Evolutionary conservation across 768 basidiomycete genomes (phyloP).

Genomic region (Russula earlei): DNA sequence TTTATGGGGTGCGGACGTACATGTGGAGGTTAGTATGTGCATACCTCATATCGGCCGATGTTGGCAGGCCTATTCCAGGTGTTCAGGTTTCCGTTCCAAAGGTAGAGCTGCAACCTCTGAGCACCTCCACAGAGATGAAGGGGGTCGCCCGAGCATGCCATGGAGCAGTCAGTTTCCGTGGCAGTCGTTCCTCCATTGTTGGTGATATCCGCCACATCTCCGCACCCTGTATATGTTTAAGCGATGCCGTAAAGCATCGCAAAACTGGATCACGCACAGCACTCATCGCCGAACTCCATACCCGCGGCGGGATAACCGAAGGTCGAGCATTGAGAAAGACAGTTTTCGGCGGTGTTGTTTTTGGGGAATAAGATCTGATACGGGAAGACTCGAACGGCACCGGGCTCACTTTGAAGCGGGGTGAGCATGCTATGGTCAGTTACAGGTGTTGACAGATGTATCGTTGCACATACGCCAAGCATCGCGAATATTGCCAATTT

Average conservation of each 20-base stretch:
- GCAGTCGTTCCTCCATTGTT: conserved; percentile 26
- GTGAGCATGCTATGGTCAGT: background rate
- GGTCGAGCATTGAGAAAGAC: conserved; percentile 56
- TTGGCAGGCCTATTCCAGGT: conserved; percentile 57
- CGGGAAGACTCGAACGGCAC: conserved; percentile 42
- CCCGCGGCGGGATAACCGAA: conserved; percentile 69
- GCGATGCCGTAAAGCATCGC: background rate
- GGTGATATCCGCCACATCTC: conserved; percentile 49
- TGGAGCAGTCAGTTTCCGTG: conserved; percentile 32
- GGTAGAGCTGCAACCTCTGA: conserved; percentile 34
- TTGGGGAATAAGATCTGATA: conserved; percentile 47
- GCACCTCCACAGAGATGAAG: conserved; percentile 58
- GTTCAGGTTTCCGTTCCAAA: conserved; percentile 32
- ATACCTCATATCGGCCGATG: conserved; percentile 61
- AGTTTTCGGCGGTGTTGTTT: conserved; percentile 57
- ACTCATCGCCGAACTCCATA: conserved; percentile 60
- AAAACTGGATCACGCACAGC: conserved; percentile 42
- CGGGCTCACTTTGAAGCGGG: conserved; percentile 36
- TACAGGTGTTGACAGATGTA: background rate
- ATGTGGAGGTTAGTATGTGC: conserved; percentile 16
- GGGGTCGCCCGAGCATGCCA: conserved; percentile 62
- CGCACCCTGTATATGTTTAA: conserved; percentile 43
- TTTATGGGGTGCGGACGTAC: background rate
- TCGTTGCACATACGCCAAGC: conserved; percentile 42
- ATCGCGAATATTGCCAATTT: conserved; percentile 59